Percentiles rank a stretch among this genome's conserved stretches.
phyloP scores from a whole-genome alignment of 2,329 filamentous ascomycete species.

The Fusarium bactridioides region DNA sequence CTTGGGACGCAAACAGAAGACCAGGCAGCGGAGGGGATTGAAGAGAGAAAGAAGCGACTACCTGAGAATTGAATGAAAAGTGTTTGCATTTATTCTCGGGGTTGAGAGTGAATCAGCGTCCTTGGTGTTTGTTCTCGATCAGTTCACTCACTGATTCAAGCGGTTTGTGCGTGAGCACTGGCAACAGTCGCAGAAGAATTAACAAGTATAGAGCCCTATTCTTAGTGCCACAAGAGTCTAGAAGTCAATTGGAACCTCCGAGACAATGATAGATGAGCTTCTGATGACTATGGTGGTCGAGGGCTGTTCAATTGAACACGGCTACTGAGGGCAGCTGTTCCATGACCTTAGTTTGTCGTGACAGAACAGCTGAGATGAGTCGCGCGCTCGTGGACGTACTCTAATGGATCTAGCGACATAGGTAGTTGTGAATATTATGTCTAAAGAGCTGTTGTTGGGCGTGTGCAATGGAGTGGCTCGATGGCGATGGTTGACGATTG shows the following conservation, averaged over 20 bases:
- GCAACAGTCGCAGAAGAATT: not conserved
- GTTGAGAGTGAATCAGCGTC: not conserved
- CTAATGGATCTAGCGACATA: not conserved
- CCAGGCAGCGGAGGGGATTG: not conserved
- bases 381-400: rapidly evolving
- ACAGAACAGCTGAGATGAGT: rapidly evolving
- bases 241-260: rapidly evolving
- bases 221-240: rapidly evolving
- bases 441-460: not conserved
- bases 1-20: not conserved
- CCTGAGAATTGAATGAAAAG: not conserved
- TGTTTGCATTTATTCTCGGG: not conserved
- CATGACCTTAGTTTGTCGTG: no score
- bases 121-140: not conserved
- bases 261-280: no score
- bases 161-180: not conserved
- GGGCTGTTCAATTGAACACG: not conserved
- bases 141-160: not conserved
- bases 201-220: no score
- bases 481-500: not conserved
- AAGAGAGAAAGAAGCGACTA: not conserved
- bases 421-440: rapidly evolving
- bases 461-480: not conserved
- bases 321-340: not conserved
- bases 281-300: not conserved